Evolutionary conservation across 352 stramenopile species (phyloP).

Genomic region (Globisporangium iwayamae): DNA sequence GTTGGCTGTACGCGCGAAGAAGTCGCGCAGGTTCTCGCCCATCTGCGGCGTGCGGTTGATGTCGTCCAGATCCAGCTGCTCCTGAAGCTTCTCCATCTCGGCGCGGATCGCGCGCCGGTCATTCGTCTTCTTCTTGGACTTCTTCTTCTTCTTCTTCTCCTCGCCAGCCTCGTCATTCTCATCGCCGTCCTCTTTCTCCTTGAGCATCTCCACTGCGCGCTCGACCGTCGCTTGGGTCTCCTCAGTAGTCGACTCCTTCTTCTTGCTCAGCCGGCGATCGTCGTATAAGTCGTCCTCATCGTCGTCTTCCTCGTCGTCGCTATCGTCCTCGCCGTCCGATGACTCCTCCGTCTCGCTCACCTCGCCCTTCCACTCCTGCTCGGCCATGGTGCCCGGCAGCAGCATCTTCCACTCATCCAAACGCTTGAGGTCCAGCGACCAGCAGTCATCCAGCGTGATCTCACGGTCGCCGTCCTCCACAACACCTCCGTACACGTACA

Average conservation of each 20-base stretch:
- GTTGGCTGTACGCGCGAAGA: constrained; percentile 78
- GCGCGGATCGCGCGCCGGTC: constrained; percentile 63
- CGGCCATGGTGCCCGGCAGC: constrained; percentile 89
- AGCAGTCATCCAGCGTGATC: constrained; percentile 95
- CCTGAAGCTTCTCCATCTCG: constrained; percentile 84
- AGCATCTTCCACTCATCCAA: constrained; percentile 92
- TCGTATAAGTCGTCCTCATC: constrained; percentile 38
- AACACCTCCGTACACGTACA: constrained; percentile 94
- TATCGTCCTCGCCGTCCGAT: constrained; percentile 75
- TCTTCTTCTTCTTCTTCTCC: constrained; percentile 46
- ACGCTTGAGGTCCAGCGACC: constrained; percentile 92
- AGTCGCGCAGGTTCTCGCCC: constrained; percentile 82
- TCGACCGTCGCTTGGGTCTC: constrained; percentile 41
- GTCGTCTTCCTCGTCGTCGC: constrained; percentile 61
- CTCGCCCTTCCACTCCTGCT: constrained; percentile 90
- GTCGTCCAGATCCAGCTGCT: constrained; percentile 70
- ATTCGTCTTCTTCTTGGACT: constrained; percentile 55
- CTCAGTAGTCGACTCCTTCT: constrained; percentile 14
- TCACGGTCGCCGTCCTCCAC: constrained; percentile 93
- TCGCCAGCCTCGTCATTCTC: constrained; percentile 19
- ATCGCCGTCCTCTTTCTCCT: constrained; percentile 38
- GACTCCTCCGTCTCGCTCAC: constrained; percentile 86
- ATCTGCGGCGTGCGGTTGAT: constrained; percentile 70
- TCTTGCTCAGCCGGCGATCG: constrained; percentile 15
- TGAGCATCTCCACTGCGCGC: constrained; percentile 57